Evolutionary conservation across 805 yeast genomes (phyloP).

Genomic region (Myxozyma udenii): DNA sequence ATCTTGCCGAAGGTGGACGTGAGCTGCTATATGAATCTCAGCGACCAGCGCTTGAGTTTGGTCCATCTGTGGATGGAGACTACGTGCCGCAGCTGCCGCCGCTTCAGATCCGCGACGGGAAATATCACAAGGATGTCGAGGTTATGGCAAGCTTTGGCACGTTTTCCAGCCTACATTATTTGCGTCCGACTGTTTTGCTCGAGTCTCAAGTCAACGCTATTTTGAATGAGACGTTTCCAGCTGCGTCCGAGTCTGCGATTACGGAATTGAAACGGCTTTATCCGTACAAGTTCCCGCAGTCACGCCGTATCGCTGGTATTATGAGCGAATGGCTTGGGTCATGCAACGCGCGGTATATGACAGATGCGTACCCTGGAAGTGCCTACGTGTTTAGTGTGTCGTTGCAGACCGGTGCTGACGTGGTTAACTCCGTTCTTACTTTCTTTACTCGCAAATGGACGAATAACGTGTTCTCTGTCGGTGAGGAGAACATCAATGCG

Average conservation of each 20-base stretch:
- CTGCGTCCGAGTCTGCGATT: constrained; percentile 9
- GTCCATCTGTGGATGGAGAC: constrained; percentile 24
- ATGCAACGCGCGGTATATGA: constrained; percentile 13
- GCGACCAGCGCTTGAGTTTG: constrained; percentile 23
- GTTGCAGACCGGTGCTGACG: constrained; percentile 24
- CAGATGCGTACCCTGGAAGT: constrained; percentile 5
- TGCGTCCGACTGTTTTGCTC: constrained; percentile 14
- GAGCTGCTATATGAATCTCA: constrained; percentile 5
- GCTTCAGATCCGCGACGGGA: constrained; percentile 14
- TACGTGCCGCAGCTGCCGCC: constrained; percentile 22
- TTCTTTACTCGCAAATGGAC: constrained; percentile 11
- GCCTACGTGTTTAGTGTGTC: constrained; percentile 15
- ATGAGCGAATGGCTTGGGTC: constrained; percentile 24
- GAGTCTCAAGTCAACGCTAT: constrained; percentile 7
- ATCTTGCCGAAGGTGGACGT: constrained; percentile 13
- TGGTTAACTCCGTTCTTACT: constrained; percentile 17
- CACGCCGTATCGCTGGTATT: constrained; percentile 11
- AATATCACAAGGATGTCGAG: constrained; percentile 7
- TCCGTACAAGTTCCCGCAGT: constrained; percentile 3
- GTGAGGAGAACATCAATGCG: too few relatives aligned
- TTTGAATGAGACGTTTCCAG: constrained; percentile 14
- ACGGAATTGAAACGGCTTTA: constrained; percentile 10
- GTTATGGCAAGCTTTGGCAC: constrained; percentile 14
- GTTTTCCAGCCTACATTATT: constrained; percentile 25
- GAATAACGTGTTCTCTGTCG: too few relatives aligned